Conservation (phyloP, 257 asterid genomes). For the Galeopsis tetrahit region DNA sequence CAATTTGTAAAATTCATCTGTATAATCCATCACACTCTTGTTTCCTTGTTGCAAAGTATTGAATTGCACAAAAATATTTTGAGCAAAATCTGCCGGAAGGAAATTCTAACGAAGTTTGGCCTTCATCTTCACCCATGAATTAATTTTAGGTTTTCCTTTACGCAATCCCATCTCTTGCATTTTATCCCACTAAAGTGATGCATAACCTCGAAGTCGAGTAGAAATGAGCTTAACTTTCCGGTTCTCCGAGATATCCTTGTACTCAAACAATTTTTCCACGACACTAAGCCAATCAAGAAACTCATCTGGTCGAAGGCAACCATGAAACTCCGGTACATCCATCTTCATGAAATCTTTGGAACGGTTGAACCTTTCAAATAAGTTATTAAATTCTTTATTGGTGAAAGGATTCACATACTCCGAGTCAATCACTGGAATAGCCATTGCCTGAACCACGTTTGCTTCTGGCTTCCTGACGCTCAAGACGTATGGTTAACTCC, state of each 20-base stretch:
- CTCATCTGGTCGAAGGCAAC: slow-evolving; percentile 28
- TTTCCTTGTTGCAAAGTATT: no score
- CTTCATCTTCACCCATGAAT: no score
- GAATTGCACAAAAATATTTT: no score
- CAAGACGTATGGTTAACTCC: slow-evolving; percentile 29
- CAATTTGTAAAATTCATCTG: slow-evolving; percentile 7
- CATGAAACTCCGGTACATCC: slow-evolving; percentile 4
- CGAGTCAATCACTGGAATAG: slow-evolving; percentile 24
- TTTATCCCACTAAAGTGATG: slow-evolving; percentile 31
- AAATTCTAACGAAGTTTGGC: no score
- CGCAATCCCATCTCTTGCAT: no score
- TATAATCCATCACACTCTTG: not conserved
- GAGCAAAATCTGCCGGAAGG: no score
- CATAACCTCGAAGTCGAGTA: slow-evolving; percentile 22
- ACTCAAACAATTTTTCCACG: slow-evolving; percentile 3
- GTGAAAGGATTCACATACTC: slow-evolving; percentile 23
- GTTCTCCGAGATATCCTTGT: not conserved
- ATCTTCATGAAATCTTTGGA: slow-evolving; percentile 7
- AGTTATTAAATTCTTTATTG: not conserved
- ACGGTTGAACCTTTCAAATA: no score
- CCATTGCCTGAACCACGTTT: slow-evolving; percentile 23
- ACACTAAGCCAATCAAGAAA: slow-evolving; percentile 24
- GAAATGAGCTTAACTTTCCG: slow-evolving; percentile 23
- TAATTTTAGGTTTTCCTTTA: no score
- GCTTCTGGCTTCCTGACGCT: slow-evolving; percentile 30